Conservation (phyloP, 108 stramenopile species). For the Pseudonitzschia delicatissima region DNA sequence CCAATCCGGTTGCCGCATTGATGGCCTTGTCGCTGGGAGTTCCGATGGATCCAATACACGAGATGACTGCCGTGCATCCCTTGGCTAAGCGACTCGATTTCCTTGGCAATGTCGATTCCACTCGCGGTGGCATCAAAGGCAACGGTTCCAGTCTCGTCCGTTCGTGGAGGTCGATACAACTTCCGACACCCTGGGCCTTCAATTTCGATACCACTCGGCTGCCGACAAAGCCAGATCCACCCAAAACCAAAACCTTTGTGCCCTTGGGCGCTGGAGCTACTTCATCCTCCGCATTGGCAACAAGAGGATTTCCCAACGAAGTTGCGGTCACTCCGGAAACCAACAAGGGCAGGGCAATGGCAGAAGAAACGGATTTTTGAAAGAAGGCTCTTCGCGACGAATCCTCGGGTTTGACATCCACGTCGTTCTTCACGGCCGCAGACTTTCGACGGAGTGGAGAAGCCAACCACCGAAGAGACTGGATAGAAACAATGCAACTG, state of each 20-base stretch:
- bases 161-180: background rate
- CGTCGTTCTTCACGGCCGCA: background rate
- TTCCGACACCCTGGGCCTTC: conserved; percentile 37
- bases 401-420: background rate
- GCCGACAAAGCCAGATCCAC: conserved; percentile 69
- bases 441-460: background rate
- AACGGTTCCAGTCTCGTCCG: background rate
- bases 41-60: conserved; percentile 61
- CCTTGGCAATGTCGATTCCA: background rate
- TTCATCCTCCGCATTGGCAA: background rate
- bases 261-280: background rate
- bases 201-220: conserved; percentile 55
- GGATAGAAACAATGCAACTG: background rate
- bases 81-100: conserved; percentile 18
- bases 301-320: background rate
- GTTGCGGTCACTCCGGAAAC: background rate
- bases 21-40: conserved; percentile 40
- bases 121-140: background rate
- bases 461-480: background rate
- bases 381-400: conserved; percentile 6
- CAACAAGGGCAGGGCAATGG: background rate
- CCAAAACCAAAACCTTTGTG: conserved; percentile 45
- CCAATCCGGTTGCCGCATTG: conserved; percentile 43
- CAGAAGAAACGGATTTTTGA: background rate
- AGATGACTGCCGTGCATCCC: conserved; percentile 48